Conservation (phyloP, 805 yeast genomes). For the Ogataea zsoltii region DNA sequence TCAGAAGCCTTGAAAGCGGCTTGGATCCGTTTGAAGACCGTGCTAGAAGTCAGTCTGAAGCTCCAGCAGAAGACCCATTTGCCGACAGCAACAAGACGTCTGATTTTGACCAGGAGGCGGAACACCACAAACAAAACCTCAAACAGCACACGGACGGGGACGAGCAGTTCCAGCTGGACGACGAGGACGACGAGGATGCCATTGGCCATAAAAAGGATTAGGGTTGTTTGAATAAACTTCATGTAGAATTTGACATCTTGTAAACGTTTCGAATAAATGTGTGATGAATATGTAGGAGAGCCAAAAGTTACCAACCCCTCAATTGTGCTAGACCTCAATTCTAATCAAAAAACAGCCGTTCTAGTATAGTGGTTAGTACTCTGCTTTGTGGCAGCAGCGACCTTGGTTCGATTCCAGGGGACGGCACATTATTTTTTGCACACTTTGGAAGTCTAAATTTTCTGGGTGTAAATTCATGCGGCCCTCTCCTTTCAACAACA, state of each 20-base stretch:
- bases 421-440: constrained; percentile 8
- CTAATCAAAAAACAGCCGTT: constrained; percentile 14
- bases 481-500: background rate
- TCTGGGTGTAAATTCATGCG: background rate
- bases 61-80: constrained; percentile 31
- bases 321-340: no score
- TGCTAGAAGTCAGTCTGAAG: background rate
- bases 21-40: constrained; percentile 32
- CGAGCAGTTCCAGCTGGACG: constrained; percentile 32
- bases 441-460: background rate
- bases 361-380: constrained; percentile 20
- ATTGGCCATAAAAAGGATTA: constrained; percentile 2
- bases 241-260: no score
- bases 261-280: no score
- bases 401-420: constrained; percentile 20
- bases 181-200: constrained; percentile 30
- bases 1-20: constrained; percentile 50
- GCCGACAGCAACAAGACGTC: constrained; percentile 28
- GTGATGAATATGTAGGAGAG: no score
- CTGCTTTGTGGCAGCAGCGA: constrained; percentile 18
- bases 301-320: no score
- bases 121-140: constrained; percentile 28
- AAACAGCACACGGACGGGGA: constrained; percentile 18
- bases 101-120: constrained; percentile 34
- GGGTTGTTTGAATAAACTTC: background rate